These are phyloP conservation scores for Fusarium euwallaceae DNA, from an alignment of 2,329 filamentous ascomycete genomes.

Conservation along the genomic window DNA sequence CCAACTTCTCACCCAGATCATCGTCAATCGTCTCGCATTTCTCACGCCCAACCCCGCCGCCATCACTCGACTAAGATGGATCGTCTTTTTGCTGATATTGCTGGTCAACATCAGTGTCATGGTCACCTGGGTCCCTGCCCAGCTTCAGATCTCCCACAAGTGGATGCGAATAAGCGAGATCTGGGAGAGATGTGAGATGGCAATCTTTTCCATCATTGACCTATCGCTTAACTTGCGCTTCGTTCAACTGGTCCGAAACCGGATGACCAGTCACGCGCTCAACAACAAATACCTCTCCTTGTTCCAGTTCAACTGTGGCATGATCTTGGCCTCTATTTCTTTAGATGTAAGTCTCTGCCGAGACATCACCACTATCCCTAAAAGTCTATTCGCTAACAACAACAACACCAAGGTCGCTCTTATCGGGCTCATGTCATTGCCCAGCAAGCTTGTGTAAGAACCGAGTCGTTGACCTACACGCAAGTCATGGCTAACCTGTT, in stretches of 20 bases:
- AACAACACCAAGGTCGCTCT: not conserved
- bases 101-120: not conserved
- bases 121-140: not conserved
- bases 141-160: not conserved
- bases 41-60: not conserved
- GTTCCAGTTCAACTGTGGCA: not conserved
- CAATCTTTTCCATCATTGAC: not conserved
- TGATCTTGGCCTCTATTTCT: not conserved
- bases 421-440: not conserved
- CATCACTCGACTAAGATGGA: not conserved
- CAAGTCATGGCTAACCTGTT: not conserved
- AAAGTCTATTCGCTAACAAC: not conserved
- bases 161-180: constrained; percentile 2
- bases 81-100: not conserved
- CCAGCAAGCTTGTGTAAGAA: not conserved
- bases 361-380: not conserved
- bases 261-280: not conserved
- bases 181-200: not conserved
- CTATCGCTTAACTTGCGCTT: not conserved
- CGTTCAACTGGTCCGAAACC: constrained; percentile 1
- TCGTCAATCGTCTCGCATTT: not conserved
- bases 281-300: not conserved
- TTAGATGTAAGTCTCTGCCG: not conserved
- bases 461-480: not conserved
- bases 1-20: not conserved